Evolutionary conservation across 371 early-diverging fungal genomes (phyloP), one percentile per base, ranked within the genome.

Genomic region (Coemansia linderi): DNA sequence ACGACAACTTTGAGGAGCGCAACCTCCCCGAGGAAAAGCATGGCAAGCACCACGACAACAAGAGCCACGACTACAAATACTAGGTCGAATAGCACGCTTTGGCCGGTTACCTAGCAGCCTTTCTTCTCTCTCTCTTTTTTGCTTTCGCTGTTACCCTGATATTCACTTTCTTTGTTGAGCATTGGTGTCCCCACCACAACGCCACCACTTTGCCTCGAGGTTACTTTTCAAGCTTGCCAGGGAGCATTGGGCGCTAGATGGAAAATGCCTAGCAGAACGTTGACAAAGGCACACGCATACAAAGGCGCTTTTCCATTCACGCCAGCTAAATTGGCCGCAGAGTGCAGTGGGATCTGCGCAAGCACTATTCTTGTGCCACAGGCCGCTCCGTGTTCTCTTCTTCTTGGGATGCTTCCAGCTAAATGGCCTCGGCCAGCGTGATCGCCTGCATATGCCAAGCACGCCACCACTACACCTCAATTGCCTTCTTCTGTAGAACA

Each of bases 1-100:
- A 66, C 9, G 67, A 66, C 50, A 40, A 59, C 40, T 59, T 24
- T 17, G 59, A 39, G 37, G 40, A 59, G 59, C 59, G 54, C 54
- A 54, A 54, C 54, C 54, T 54, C 15, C 54, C 54, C 31, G 54
- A 59, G 39, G 59, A 39, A 13, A 27, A 57, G 19, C 36, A 59
- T 39, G 40, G 22, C 24, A 27, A 59, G 59, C 22, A 19, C 13
- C 39, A 39, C 27, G 59, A 27, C 29, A 39, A 17, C 27, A 39
- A 39, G 36, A 27, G 17, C 36, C 33, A 56, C 59, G 40, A 39
- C 40, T 39, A 50, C 29, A 50, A 22, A 22, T 54, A 54, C 27
- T 52, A 52, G 13, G 27, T 29, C 50, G 50, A 48, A 24, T 13
- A 27, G 50, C 46, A 12, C 40, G 22, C 22, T 22, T 22, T 22